phyloP scores from a whole-genome alignment of 164 flowering plant species.

The Annona cherimola region DNA sequence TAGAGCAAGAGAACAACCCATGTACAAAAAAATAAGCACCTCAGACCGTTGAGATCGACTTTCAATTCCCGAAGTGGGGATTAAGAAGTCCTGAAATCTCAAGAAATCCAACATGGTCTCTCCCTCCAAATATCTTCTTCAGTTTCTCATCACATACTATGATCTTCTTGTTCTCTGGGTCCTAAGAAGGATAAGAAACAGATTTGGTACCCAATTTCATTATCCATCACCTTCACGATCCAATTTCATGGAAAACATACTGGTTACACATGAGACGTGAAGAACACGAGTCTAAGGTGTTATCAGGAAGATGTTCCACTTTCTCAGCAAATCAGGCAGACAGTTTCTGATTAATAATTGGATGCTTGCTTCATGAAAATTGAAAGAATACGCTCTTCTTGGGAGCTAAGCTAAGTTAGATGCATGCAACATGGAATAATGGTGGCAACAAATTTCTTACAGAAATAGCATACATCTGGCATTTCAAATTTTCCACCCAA shows the following conservation, averaged over 20 bases:
- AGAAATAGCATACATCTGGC: too few species aligned
- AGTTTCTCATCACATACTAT: constrained; percentile 89
- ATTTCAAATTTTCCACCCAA: too few species aligned
- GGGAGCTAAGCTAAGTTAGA: too few species aligned
- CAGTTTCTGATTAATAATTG: too few species aligned
- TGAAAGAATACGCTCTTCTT: too few species aligned
- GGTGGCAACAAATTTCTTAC: too few species aligned
- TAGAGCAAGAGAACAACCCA: neutral
- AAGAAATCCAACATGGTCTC: constrained; percentile 82
- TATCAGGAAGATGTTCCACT: too few species aligned
- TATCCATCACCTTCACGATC: neutral
- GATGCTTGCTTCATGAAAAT: too few species aligned
- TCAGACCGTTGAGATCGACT: neutral
- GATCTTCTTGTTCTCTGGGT: constrained; percentile 78
- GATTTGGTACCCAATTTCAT: neutral
- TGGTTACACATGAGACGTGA: too few species aligned
- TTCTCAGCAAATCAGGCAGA: too few species aligned
- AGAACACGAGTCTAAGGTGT: too few species aligned
- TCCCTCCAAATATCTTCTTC: constrained; percentile 79
- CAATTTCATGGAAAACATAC: neutral
- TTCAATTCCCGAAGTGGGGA: constrained; percentile 64
- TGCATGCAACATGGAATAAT: too few species aligned
- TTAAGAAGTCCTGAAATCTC: constrained; percentile 75
- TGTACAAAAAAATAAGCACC: neutral
- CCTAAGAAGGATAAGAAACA: constrained; percentile 28